These are phyloP conservation scores for Ashbya aceris DNA, from an alignment of 1,139 yeast genomes.

Conservation along the genomic window DNA sequence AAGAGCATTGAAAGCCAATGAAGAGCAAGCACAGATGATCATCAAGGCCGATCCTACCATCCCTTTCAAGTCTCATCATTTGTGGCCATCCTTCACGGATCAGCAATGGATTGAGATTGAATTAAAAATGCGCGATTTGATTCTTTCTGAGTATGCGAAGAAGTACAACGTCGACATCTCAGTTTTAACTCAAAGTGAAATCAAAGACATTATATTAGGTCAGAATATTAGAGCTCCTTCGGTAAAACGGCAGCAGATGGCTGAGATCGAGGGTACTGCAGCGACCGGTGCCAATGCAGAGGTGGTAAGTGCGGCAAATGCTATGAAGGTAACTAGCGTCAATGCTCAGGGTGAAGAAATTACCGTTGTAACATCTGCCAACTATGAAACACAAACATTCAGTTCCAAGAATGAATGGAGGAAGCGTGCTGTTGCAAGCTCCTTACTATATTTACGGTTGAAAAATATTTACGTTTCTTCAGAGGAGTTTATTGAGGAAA, in stretches of 20 bases:
- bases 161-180: constrained; percentile 80
- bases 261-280: constrained; percentile 60
- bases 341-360: constrained; percentile 96
- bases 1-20: constrained; percentile 70
- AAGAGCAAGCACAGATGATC: constrained; percentile 67
- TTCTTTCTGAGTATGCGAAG: constrained; percentile 75
- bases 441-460: constrained; percentile 62
- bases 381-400: constrained; percentile 78
- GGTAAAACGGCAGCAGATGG: constrained; percentile 66
- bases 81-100: constrained; percentile 86
- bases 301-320: constrained; percentile 40
- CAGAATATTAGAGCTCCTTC: constrained; percentile 92
- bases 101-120: constrained; percentile 94
- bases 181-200: constrained; percentile 85
- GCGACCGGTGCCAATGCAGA: constrained; percentile 26
- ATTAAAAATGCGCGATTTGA: constrained; percentile 76
- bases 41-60: constrained; percentile 67
- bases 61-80: constrained; percentile 64
- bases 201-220: constrained; percentile 87
- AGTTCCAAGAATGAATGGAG: constrained; percentile 91
- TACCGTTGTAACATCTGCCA: constrained; percentile 84
- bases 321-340: constrained; percentile 73
- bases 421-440: constrained; percentile 70
- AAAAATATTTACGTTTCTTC: constrained; percentile 70
- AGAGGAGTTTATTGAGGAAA: constrained; percentile 46